phyloP scores from a whole-genome alignment of 768 basidiomycete species.

The Sarcomyxa edulis region DNA sequence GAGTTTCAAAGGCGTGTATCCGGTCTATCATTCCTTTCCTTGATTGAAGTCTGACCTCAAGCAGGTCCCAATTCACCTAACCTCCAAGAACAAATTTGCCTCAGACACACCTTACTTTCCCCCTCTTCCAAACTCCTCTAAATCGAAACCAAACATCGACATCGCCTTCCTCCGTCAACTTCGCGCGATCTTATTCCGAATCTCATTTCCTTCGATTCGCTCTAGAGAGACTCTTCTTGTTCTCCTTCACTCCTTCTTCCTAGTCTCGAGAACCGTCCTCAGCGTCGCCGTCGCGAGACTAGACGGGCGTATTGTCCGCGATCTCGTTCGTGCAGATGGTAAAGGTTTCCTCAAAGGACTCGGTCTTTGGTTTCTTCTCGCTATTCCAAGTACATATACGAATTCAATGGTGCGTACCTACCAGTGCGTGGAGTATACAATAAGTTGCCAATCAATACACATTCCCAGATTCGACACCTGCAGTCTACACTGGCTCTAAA shows the following conservation, averaged over 20 bases:
- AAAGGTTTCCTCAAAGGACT: constrained; percentile 79
- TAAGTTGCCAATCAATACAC: not conserved
- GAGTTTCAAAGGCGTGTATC: constrained; percentile 50
- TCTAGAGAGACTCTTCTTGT: constrained; percentile 74
- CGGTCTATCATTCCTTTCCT: not conserved
- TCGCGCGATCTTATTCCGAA: constrained; percentile 61
- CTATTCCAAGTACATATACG: constrained; percentile 91
- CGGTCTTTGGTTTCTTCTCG: constrained; percentile 83
- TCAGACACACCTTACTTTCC: constrained; percentile 60
- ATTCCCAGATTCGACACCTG: constrained; percentile 74
- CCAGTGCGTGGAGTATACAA: not conserved
- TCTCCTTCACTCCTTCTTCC: constrained; percentile 74
- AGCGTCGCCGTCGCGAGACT: constrained; percentile 84
- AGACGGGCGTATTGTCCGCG: constrained; percentile 85
- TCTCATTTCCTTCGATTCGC: constrained; percentile 59
- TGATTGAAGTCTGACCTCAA: not conserved
- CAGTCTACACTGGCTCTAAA: constrained; percentile 82
- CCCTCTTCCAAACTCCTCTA: constrained; percentile 34
- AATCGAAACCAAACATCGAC: constrained; percentile 63
- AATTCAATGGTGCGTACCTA: constrained; percentile 74
- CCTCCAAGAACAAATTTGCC: constrained; percentile 40
- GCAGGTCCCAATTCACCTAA: constrained; percentile 44
- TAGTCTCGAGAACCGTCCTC: constrained; percentile 80
- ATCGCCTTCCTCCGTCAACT: constrained; percentile 68
- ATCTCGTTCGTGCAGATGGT: constrained; percentile 84